A percentile compares a stretch with the other conserved stretches of the same genome.
Conservation (phyloP, 139 green algal genomes). For the Pseudopediastrum boryanum region DNA sequence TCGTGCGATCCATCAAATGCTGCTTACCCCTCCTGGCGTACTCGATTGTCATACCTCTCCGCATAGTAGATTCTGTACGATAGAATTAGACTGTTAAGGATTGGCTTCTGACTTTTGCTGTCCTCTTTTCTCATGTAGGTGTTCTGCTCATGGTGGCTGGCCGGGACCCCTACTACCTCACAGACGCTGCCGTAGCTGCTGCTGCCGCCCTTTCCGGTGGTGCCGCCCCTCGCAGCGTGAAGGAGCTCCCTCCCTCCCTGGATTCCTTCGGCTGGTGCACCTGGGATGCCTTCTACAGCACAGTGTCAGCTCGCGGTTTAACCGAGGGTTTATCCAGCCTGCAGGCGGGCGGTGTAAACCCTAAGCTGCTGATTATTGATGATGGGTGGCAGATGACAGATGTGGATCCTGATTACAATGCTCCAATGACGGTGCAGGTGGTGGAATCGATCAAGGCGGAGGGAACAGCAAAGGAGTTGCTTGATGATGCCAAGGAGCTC, state of each 20-base stretch:
- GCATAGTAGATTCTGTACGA: too few relatives aligned
- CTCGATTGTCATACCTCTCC: too few relatives aligned
- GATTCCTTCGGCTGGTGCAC: conserved; percentile 97
- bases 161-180: conserved; percentile 61
- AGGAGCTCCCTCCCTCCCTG: conserved; percentile 77
- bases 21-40: too few relatives aligned
- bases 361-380: conserved; percentile 87
- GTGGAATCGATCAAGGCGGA: conserved; percentile 43
- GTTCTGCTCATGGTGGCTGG: conserved; percentile 45
- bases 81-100: too few relatives aligned
- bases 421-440: conserved; percentile 48
- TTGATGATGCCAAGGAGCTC: conserved; percentile 34
- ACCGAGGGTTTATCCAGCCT: conserved; percentile 74
- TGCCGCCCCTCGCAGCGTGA: conserved; percentile 62
- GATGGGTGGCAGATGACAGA: conserved; percentile 78
- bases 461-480: conserved; percentile 32
- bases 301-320: conserved; percentile 78
- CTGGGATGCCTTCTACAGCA: conserved; percentile 97
- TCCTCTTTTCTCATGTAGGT: conserved; percentile 25
- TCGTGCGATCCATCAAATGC: too few relatives aligned
- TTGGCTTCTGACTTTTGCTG: too few relatives aligned
- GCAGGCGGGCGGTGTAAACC: conserved; percentile 54
- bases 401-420: conserved; percentile 49
- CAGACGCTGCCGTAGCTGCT: conserved; percentile 64
- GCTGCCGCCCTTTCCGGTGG: conserved; percentile 75